Base-by-base conservation (phyloP, 805 yeast species). In the Yarrowia deformans region DNA sequence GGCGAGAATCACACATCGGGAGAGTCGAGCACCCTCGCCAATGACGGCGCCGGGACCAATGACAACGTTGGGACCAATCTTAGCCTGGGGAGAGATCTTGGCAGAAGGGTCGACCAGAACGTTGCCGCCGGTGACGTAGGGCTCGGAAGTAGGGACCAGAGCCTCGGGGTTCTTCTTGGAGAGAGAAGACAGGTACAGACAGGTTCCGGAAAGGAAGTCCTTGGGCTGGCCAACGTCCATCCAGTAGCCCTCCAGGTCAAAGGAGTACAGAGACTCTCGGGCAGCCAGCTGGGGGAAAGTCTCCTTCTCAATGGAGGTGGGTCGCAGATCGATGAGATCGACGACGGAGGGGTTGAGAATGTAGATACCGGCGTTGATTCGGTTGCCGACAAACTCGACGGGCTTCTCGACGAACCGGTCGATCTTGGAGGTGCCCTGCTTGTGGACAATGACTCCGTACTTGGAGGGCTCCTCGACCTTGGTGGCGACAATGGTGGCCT, bases 201-300 rank as follows among this genome's bases (percentile, higher is more conserved):
- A 88, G 77, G 98, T 91, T 81, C 99, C 99, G 71, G 97, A 88
- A 74, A 95, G 83, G 89, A 93, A 95, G 83, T 95, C 99, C 88
- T 94, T 95, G 87, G 99, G 99, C 86, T 95, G 99, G 82, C 99
- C 99, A 75, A 95, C 98, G 82, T 95, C 99, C 99, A 95, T 95
- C 99, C 99, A 95, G 91, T 88, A 95, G 74, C 99, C 98, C 85
- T 95, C 98, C 79, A 95, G 88, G 82, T 95, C 99, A 78, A 91
- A 95, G 69, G 98, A 93, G 86, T 89, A 95, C 77, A 95, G 86
- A 71, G 89, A 86, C 79, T 90, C 93, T 79, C 89, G 84, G 82
- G 91, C 96, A 74, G 96, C 98, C 77, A 95, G 87, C 77, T 84
- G 83, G 77, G 99, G 99, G 97, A 95, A 95, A 75, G 98, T 93